These are phyloP conservation scores for Amanita brunnescens DNA, from an alignment of 768 basidiomycete species.

Conservation along the genomic window DNA sequence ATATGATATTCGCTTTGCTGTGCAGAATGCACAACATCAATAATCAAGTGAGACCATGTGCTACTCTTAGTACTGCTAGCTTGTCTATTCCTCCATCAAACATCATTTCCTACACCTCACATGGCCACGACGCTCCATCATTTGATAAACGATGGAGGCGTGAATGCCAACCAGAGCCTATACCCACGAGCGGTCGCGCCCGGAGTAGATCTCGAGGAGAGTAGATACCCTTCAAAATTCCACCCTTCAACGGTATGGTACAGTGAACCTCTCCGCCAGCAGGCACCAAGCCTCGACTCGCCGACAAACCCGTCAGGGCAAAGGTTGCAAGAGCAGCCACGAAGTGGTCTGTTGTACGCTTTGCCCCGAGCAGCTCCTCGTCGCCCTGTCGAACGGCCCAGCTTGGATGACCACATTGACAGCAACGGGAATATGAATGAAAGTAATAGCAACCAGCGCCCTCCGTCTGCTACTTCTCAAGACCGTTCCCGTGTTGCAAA, in stretches of 20 bases:
- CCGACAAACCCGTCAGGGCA: conserved; percentile 12
- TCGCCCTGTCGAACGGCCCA: conserved; percentile 44
- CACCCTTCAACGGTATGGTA: not conserved
- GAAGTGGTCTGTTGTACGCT: conserved; percentile 35
- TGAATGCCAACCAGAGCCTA: conserved; percentile 26
- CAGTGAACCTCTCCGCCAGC: not conserved
- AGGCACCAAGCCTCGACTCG: not conserved
- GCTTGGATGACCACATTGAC: conserved; percentile 31
- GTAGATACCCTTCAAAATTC: conserved; percentile 41
- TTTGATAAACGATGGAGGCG: conserved; percentile 28
- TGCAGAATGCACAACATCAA: conserved; percentile 49
- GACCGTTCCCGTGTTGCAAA: conserved; percentile 21
- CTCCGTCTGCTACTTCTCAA: conserved; percentile 26
- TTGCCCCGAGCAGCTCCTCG: conserved; percentile 34
- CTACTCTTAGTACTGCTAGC: not conserved
- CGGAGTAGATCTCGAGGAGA: conserved; percentile 57
- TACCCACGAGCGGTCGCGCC: conserved; percentile 49
- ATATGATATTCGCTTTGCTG: too few relatives aligned
- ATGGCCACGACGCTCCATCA: conserved; percentile 47
- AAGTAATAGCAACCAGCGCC: conserved; percentile 19
- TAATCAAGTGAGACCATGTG: not conserved
- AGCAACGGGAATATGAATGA: not conserved
- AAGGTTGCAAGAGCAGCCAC: conserved; percentile 27
- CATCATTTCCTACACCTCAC: conserved; percentile 15
- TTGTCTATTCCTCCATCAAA: not conserved